A percentile compares a stretch with the other conserved stretches of the same genome.
Evolutionary conservation across 2,329 filamentous ascomycete genomes (phyloP).

Genomic region (Aspergillus aculeatinus): DNA sequence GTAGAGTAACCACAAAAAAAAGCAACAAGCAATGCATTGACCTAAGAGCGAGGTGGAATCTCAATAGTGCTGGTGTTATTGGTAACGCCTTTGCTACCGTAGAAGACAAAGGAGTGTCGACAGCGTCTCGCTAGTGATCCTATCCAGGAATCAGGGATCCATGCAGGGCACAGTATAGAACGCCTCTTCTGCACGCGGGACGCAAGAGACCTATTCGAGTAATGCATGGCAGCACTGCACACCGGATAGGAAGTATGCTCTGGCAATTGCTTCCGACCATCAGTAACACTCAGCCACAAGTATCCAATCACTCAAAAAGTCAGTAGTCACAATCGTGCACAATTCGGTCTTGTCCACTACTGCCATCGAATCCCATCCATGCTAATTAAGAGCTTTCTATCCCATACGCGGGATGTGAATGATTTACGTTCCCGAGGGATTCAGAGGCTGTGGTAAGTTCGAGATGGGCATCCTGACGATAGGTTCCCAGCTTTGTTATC

Average conservation of each 20-base stretch:
- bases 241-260: background rate
- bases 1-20: background rate
- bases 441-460: background rate
- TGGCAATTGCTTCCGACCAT: background rate
- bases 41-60: background rate
- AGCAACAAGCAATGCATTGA: background rate
- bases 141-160: slow-evolving; percentile 7
- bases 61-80: background rate
- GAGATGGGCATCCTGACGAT: slow-evolving; percentile 12
- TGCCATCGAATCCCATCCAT: background rate
- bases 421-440: background rate
- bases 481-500: slow-evolving; percentile 17
- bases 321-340: background rate
- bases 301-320: background rate
- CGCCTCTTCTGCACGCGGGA: slow-evolving; percentile 17
- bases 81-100: background rate
- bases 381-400: background rate
- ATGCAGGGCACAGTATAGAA: slow-evolving; percentile 19
- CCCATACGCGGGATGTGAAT: background rate
- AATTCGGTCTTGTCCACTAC: background rate
- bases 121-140: background rate
- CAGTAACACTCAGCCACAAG: background rate
- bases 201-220: slow-evolving; percentile 23
- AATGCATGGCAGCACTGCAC: slow-evolving; percentile 7
- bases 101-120: slow-evolving; percentile 1